Percentiles rank a stretch among this genome's conserved stretches.
These are phyloP conservation scores for Sequoia sempervirens DNA, from an alignment of 75 land plant genomes.

Conservation along the genomic window DNA sequence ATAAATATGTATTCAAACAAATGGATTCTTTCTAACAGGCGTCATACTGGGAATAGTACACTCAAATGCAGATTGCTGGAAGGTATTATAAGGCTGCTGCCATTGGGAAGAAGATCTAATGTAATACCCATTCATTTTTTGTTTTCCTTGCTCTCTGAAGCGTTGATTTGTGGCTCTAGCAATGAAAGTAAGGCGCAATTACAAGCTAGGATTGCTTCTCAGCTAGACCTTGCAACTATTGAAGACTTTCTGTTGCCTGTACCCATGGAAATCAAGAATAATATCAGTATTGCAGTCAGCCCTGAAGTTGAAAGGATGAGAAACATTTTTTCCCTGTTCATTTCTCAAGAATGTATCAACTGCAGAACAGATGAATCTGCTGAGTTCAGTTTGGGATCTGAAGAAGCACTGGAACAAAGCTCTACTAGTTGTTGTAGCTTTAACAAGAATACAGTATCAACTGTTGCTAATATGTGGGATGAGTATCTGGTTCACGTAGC, in stretches of 20 bases:
- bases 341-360: conserved; percentile 18
- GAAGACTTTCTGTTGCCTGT: conserved; percentile 55
- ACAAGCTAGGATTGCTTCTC: conserved; percentile 46
- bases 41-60: conserved; percentile 7
- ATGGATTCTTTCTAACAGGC: conserved; percentile 57
- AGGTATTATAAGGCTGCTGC: conserved; percentile 58
- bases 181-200: conserved; percentile 34
- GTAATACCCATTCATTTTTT: conserved; percentile 67
- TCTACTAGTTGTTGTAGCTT: conserved; percentile 6
- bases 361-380: conserved; percentile 10
- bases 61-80: conserved; percentile 24
- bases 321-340: conserved; percentile 41
- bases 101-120: conserved; percentile 29
- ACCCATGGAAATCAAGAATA: background rate
- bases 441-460: conserved; percentile 7
- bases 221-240: conserved; percentile 57
- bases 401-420: background rate
- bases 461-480: conserved; percentile 80
- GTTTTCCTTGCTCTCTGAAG: conserved; percentile 54
- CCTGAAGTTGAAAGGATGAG: conserved; percentile 56
- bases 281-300: conserved; percentile 14
- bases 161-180: conserved; percentile 28
- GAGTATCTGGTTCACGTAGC: conserved; percentile 53
- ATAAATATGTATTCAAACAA: conserved; percentile 64
- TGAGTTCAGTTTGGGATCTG: conserved; percentile 9